Evolutionary conservation across 129 eudicot genomes (phyloP), one percentile per base, ranked within the genome.

Genomic region (Centella asiatica): DNA sequence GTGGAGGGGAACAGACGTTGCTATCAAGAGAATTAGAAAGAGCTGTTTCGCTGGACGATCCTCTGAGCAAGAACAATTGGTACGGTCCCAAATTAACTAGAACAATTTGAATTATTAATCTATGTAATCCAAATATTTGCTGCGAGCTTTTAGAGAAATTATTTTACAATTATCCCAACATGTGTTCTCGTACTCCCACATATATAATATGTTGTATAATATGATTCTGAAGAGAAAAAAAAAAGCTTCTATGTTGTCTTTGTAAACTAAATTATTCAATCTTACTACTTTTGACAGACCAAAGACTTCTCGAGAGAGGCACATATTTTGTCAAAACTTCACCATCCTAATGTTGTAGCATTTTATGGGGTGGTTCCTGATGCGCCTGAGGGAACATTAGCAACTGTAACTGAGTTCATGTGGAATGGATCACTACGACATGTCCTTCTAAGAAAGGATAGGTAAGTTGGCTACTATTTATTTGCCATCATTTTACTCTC

Each of bases 1-100:
- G 73, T 86, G 97, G 97, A 90, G 77, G 77, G 95, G 97, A 26
- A 83, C 97, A 13, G 95, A 90, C 77, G 97, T 90, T 42, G 95
- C 97, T 17, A 86, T 90, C 57, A 90, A 86, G 75, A 83, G 95
- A 78, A 86, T 90, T 34, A 86, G 83, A 79, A 90, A 88, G 44
- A 85, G 97, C 55, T 90, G 93, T 72, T 90, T 90, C 83, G 84
- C 85, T 56, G 89, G 95, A 20, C 74, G 80, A 68, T 88, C 95
- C 33, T 81, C 93, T 57, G 97, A 90, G 69, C 77, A 90, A 77
- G 95, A 81, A 65, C 88, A 93, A 28, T 68, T 86, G 93, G 97
- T 90, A 85, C n/a, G n/a, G n/a, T n/a, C n/a, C n/a, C n/a, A n/a
- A n/a, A n/a, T n/a, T n/a, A n/a, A n/a, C n/a, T n/a, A n/a, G n/a